Evolutionary conservation across 495 filamentous ascomycete genomes (phyloP).

Genomic region (Bacidia gigantensis): DNA sequence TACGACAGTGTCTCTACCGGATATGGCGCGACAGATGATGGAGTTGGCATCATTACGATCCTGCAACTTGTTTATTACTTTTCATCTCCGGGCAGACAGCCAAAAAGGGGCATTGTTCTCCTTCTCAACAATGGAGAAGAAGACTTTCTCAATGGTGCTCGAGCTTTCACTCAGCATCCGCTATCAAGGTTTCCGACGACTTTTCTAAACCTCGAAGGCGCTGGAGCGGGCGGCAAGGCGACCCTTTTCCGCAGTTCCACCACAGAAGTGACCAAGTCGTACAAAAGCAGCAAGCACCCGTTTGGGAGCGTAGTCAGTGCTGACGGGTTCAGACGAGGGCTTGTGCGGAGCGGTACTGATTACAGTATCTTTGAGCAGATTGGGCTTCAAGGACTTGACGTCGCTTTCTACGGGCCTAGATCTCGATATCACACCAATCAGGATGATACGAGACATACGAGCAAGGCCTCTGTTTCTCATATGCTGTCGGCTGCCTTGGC

Average conservation of each 20-base stretch:
- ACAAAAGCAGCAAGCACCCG: constrained; percentile 54
- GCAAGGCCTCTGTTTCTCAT: constrained; percentile 69
- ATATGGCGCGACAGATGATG: constrained; percentile 85
- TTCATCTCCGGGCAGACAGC: constrained; percentile 58
- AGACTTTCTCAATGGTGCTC: constrained; percentile 80
- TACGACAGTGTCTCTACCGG: constrained; percentile 92
- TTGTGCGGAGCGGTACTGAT: constrained; percentile 77
- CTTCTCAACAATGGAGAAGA: constrained; percentile 95
- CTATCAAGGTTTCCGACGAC: constrained; percentile 62
- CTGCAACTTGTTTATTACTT: constrained; percentile 87
- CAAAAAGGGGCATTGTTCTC: constrained; percentile 66
- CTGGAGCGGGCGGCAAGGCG: constrained; percentile 83
- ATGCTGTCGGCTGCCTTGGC: constrained; percentile 76
- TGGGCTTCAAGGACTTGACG: constrained; percentile 77
- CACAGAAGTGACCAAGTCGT: constrained; percentile 69
- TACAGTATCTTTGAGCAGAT: constrained; percentile 74
- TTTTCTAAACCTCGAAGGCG: constrained; percentile 90
- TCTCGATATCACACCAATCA: constrained; percentile 83
- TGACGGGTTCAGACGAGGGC: constrained; percentile 67
- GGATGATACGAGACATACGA: constrained; percentile 72
- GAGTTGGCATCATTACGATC: constrained; percentile 72
- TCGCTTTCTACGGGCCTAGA: constrained; percentile 80
- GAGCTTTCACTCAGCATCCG: constrained; percentile 72
- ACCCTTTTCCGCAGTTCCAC: constrained; percentile 78
- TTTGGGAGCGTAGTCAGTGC: constrained; percentile 71